phyloP scores from a whole-genome alignment of 1,139 yeast genomes.

The Geotrichum histeridarum region DNA sequence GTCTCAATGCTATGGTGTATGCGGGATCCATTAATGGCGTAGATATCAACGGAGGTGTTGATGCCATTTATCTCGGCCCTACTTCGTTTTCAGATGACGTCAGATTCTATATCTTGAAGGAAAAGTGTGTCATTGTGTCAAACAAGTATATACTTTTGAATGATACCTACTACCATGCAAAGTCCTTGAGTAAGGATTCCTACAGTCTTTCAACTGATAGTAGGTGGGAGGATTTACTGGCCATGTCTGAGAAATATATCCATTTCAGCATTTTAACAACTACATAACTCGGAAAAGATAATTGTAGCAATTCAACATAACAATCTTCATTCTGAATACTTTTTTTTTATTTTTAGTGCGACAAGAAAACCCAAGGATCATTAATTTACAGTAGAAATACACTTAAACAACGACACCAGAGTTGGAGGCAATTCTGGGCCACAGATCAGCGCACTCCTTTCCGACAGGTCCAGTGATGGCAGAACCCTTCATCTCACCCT shows the following conservation, averaged over 20 bases:
- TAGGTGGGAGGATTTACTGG: background rate
- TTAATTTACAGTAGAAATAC: background rate
- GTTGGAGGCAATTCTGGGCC: conserved; percentile 99
- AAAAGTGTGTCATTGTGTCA: too few relatives aligned
- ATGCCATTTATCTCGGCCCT: background rate
- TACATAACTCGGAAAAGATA: too few relatives aligned
- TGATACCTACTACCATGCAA: too few relatives aligned
- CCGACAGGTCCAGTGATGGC: conserved; percentile 99
- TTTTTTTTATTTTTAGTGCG: background rate
- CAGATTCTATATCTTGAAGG: background rate
- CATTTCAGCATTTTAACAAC: background rate
- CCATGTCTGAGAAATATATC: background rate
- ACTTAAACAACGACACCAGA: conserved; percentile 99
- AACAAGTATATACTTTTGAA: too few relatives aligned
- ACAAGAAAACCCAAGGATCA: too few relatives aligned
- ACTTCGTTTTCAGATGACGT: background rate
- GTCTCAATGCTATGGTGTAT: too few relatives aligned
- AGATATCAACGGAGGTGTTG: background rate
- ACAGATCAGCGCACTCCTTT: conserved; percentile 99
- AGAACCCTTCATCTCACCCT: conserved; percentile 99
- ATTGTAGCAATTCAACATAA: too few relatives aligned
- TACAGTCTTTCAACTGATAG: too few relatives aligned
- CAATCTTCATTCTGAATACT: background rate
- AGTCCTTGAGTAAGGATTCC: too few relatives aligned
- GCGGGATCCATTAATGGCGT: background rate